Base-by-base conservation (phyloP, 768 basidiomycete genomes). In the Pleurotus platypus region DNA sequence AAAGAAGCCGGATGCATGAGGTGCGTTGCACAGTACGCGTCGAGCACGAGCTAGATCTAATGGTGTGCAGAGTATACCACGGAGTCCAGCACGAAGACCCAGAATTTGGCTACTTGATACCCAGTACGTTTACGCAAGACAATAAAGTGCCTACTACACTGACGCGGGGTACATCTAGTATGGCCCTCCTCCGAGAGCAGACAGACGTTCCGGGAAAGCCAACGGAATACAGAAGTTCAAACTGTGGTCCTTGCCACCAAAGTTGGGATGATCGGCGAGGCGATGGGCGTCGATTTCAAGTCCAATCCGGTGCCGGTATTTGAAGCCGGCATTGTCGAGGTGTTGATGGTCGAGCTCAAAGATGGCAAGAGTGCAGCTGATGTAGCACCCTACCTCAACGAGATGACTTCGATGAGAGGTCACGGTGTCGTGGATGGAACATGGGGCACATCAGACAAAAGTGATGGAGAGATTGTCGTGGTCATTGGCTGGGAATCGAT, bases 91-190 rank as follows among this genome's bases (percentile, higher is more conserved):
- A 20, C 39, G 51, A 54, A 54, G 51, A 54, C 20, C 38, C 37
- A 27, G 51, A 54, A 24, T 54, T 27, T 12, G 51, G 51, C n/a
- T 42, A 43, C 22, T 40, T 54, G 51, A 42, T 54, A 24, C 22
- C 51, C 22, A 1, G 51, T 45, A n/a, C 7, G 42, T 45, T 35
- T 3, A 38, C 24, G 13, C 51, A 12, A 12, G 5, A 7, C 24
- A 18, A 20, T 16, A 8, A 13, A 22, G 13, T 8, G 40, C 20
- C 51, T 15, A 15, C 13, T 3, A 26, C 13, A 24, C 46, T 18
- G 46, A 48, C 16, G n/a, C 38, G 42, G 20, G 20, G 2, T 39
- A 20, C 15, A 22, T 27, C 15, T 26, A 53, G 51, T 54, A 20
- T 54, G 51, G 51, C 9, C 15, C 5, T 40, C 37, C 26, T 16